Percentiles rank a stretch among this genome's conserved stretches.
Conservation (phyloP, 2,329 filamentous ascomycete species). For the Ceratocystis papillata region DNA sequence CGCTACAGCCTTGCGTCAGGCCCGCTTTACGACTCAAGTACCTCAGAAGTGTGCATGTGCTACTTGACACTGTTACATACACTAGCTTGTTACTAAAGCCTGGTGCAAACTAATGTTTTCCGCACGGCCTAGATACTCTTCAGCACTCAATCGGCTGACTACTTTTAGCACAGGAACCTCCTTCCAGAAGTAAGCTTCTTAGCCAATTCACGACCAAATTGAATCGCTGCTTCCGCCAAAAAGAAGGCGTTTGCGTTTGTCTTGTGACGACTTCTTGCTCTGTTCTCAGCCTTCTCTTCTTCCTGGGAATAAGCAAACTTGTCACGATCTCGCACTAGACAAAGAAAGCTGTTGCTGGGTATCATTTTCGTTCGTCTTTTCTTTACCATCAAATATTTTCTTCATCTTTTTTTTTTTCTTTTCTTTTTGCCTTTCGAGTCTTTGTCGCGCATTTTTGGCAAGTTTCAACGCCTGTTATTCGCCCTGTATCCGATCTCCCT, state of each 20-base stretch:
- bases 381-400: background rate
- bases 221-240: constrained; percentile 1
- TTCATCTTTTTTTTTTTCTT: background rate
- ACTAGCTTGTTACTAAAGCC: background rate
- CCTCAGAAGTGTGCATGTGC: background rate
- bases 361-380: background rate
- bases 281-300: background rate
- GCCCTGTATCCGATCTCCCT: constrained; percentile 1
- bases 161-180: constrained; percentile 7
- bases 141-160: constrained; percentile 5
- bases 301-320: background rate
- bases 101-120: background rate
- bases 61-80: too few species aligned
- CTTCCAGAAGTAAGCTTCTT: constrained; percentile 3
- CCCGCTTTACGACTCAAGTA: background rate
- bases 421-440: background rate
- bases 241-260: constrained; percentile 3
- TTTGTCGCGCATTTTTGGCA: constrained; percentile 14
- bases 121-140: background rate
- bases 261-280: constrained; percentile 12
- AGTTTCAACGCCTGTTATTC: constrained; percentile 2
- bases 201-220: constrained; percentile 4
- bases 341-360: background rate
- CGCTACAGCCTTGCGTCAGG: constrained; percentile 1
- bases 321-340: constrained; percentile 2